Conservation (phyloP, 495 filamentous ascomycete genomes). For the Xylaria sp. region DNA sequence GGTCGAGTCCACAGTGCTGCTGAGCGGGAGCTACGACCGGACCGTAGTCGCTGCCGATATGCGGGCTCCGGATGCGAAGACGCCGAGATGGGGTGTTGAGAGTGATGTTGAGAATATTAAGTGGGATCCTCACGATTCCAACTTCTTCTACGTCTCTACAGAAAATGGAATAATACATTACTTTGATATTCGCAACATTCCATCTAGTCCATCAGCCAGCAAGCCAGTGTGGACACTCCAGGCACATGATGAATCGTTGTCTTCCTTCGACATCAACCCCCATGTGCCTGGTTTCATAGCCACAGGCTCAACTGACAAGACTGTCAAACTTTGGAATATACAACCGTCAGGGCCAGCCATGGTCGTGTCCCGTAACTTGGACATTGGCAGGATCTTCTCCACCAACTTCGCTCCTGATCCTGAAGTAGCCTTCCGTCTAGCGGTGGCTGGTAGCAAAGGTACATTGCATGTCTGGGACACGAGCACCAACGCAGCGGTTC, state of each 20-base stretch:
- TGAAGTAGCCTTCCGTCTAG: constrained; percentile 88
- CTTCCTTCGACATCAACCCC: constrained; percentile 91
- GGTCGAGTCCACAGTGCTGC: constrained; percentile 80
- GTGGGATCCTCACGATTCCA: constrained; percentile 92
- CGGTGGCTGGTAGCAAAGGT: constrained; percentile 94
- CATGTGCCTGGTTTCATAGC: constrained; percentile 89
- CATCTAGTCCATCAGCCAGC: constrained; percentile 69
- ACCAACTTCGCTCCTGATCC: constrained; percentile 86
- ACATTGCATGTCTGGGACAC: constrained; percentile 96
- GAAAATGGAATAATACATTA: constrained; percentile 89
- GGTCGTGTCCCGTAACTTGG: constrained; percentile 89
- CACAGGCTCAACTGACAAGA: constrained; percentile 90
- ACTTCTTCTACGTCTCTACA: constrained; percentile 94
- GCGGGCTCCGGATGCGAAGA: constrained; percentile 81
- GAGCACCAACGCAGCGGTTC: constrained; percentile 89
- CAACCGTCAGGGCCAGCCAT: constrained; percentile 78
- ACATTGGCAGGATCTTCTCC: constrained; percentile 93
- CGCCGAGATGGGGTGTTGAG: constrained; percentile 86
- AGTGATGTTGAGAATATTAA: constrained; percentile 90
- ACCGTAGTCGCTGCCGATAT: constrained; percentile 92
- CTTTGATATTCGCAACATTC: constrained; percentile 76
- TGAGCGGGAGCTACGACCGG: constrained; percentile 93
- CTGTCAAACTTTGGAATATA: constrained; percentile 96
- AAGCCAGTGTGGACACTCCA: constrained; percentile 94
- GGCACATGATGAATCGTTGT: constrained; percentile 92